Evolutionary conservation across 116 monocot genomes (phyloP).

Genomic region (Trichopus zeylanicus): DNA sequence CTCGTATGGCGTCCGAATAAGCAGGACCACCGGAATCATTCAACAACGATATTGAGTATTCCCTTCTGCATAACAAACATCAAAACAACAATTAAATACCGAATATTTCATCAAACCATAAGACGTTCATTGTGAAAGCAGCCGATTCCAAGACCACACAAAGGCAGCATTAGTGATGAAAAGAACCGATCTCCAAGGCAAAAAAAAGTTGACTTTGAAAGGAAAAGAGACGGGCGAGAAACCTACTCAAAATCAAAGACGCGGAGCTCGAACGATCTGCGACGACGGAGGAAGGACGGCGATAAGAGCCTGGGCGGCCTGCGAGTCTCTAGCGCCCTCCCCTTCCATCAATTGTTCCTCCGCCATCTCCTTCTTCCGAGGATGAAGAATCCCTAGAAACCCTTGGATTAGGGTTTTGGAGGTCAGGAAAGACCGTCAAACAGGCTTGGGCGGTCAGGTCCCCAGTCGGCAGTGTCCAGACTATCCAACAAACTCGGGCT

Average conservation of each 20-base stretch:
- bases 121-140: background rate
- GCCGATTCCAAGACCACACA: no score
- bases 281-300: constrained; percentile 61
- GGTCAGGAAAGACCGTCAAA: no score
- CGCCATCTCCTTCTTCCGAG: constrained; percentile 10
- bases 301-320: constrained; percentile 70
- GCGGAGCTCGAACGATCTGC: constrained; percentile 72
- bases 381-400: constrained; percentile 5
- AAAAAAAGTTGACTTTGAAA: background rate
- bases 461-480: no score
- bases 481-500: no score
- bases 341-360: constrained; percentile 28
- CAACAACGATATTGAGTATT: constrained; percentile 35
- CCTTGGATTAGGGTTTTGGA: background rate
- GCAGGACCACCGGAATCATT: constrained; percentile 41
- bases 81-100: background rate
- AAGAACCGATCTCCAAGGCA: background rate
- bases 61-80: constrained; percentile 28
- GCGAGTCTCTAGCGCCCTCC: constrained; percentile 20
- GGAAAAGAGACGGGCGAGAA: background rate
- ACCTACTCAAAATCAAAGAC: constrained; percentile 71
- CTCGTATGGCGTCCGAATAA: constrained; percentile 76
- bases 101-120: background rate
- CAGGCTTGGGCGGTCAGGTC: no score
- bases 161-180: no score